These are phyloP conservation scores for Xerophyta viscosa DNA, from an alignment of 106 monocot genomes.

Conservation along the genomic window DNA sequence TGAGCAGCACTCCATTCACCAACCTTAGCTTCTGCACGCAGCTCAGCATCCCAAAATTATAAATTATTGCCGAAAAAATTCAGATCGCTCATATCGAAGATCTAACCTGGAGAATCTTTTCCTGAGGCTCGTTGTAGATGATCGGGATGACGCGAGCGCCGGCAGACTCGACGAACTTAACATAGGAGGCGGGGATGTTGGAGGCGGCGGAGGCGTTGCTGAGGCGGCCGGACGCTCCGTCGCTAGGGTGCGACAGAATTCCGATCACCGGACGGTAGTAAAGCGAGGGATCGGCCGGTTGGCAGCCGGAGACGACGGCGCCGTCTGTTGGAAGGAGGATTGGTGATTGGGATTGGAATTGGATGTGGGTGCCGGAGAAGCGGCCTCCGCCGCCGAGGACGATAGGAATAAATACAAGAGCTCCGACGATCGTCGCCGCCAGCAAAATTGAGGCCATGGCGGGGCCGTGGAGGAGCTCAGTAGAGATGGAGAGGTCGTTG, in stretches of 20 bases:
- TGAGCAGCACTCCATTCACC: constrained; percentile 10
- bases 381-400: too few relatives aligned
- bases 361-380: background rate
- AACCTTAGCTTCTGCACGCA: constrained; percentile 4
- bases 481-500: too few relatives aligned
- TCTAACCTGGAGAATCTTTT: constrained; percentile 38
- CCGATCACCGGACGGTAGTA: constrained; percentile 83
- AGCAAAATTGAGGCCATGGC: too few relatives aligned
- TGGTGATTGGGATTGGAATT: background rate
- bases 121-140: constrained; percentile 65
- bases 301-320: constrained; percentile 15
- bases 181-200: constrained; percentile 73
- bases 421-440: too few relatives aligned
- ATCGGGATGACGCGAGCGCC: constrained; percentile 84
- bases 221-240: constrained; percentile 70
- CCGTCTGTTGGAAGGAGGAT: background rate
- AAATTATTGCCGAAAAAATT: too few relatives aligned
- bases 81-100: background rate
- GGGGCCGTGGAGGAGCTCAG: too few relatives aligned
- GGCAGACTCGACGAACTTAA: constrained; percentile 84
- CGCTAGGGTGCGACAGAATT: constrained; percentile 75
- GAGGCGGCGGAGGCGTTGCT: constrained; percentile 39
- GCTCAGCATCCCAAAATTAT: too few relatives aligned
- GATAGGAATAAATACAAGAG: too few relatives aligned
- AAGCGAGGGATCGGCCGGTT: constrained; percentile 33